Evolutionary conservation across 768 basidiomycete species (phyloP).

Genomic region (Psilocybe subaeruginosa): DNA sequence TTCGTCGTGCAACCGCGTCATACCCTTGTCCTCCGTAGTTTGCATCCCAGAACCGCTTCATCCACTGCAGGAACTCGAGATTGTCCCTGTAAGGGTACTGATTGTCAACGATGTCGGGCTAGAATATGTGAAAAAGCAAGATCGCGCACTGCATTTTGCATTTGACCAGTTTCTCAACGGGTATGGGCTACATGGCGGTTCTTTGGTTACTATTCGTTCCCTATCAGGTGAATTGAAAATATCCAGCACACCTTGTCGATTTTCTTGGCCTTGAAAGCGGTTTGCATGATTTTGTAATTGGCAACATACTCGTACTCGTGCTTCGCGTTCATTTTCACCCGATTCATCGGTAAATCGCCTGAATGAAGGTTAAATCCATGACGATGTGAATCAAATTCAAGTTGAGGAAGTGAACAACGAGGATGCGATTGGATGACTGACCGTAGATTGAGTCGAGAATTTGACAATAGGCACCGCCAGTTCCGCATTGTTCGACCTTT

Average conservation of each 20-base stretch:
- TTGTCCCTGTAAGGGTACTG: slow-evolving; percentile 70
- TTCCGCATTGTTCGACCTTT: slow-evolving; percentile 91
- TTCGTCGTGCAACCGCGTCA: slow-evolving; percentile 81
- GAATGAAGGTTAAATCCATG: slow-evolving; percentile 11
- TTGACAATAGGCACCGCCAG: slow-evolving; percentile 93
- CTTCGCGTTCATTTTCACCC: slow-evolving; percentile 96
- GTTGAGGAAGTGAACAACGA: slow-evolving; percentile 4
- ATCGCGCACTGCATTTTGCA: slow-evolving; percentile 97
- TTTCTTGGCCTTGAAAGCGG: slow-evolving; percentile 86
- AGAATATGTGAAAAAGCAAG: not conserved
- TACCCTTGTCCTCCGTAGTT: slow-evolving; percentile 90
- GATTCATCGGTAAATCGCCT: slow-evolving; percentile 90
- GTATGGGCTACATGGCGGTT: slow-evolving; percentile 72
- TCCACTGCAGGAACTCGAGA: slow-evolving; percentile 98
- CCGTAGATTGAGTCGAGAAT: slow-evolving; percentile 94
- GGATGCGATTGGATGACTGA: slow-evolving; percentile 40
- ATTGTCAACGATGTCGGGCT: not conserved
- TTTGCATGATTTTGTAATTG: slow-evolving; percentile 97
- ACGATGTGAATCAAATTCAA: slow-evolving; percentile 9
- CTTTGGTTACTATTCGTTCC: not conserved
- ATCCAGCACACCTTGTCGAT: slow-evolving; percentile 79
- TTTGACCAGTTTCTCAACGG: slow-evolving; percentile 91
- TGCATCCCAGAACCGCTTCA: slow-evolving; percentile 93
- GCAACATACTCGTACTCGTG: slow-evolving; percentile 95
- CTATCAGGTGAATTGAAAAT: not conserved